These are phyloP conservation scores for Saturnispora gosingensis DNA, from an alignment of 805 yeast species.

Conservation along the genomic window DNA sequence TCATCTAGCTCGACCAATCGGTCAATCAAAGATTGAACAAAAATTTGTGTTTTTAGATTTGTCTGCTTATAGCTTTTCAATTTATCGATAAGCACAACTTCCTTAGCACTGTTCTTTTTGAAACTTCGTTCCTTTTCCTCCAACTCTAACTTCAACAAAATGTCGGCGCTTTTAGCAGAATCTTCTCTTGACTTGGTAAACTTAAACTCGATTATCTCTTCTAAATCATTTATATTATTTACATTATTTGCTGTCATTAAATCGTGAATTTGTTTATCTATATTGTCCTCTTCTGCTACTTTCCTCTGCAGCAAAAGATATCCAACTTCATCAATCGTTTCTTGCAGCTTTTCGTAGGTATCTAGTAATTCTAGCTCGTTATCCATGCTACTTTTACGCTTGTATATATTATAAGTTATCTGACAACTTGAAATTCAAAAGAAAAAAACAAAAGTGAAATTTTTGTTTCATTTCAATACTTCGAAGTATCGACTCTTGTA, in stretches of 20 bases:
- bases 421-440: not conserved
- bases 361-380: not conserved
- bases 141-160: not conserved
- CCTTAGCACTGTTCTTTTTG: not conserved
- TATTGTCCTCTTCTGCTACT: not conserved
- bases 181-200: not conserved
- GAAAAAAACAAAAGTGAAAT: not conserved
- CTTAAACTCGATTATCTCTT: not conserved
- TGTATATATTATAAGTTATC: not conserved
- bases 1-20: not conserved
- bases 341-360: not conserved
- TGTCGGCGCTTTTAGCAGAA: not conserved
- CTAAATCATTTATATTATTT: not conserved
- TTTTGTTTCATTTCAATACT: not conserved
- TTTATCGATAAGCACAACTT: not conserved
- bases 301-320: not conserved
- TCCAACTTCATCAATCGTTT: not conserved
- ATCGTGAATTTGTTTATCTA: not conserved
- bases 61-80: not conserved
- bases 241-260: not conserved
- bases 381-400: not conserved
- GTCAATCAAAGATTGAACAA: not conserved
- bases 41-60: not conserved
- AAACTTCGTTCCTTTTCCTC: not conserved
- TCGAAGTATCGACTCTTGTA: not conserved